Base-by-base conservation (phyloP, 2,329 filamentous ascomycete species). In the Chrysosporium queenslandicum region DNA sequence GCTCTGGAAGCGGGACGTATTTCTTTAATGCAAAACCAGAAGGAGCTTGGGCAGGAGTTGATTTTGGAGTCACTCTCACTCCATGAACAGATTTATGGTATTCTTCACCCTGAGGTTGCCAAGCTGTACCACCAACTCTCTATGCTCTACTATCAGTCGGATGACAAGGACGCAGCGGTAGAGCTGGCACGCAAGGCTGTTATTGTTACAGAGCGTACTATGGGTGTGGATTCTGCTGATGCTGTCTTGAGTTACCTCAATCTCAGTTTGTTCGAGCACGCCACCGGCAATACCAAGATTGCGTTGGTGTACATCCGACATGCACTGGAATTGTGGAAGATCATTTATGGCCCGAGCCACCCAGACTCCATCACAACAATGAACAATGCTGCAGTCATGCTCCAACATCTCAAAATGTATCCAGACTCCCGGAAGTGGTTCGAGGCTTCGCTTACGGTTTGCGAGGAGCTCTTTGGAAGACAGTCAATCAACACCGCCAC, bases 321-420 rank as follows among this genome's bases (percentile, higher is more conserved):
- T 67, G 92, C 92, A 5, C 79, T 98, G 59, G 84, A 92, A 66
- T 77, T 98, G 57, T 97, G 91, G 91, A 96, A 95, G 75, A 80
- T 97, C 62, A 91, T 97, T 62, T 98, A 96, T 66, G 92, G 92
- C 29, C 76, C 85, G 27, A 86, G 88, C 62, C 92, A 98, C 71
- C 92, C 92, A 2, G 92, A 98, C 71, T 94, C 89, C 7, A 96
- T 98, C 71, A 98, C 94, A 7, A 97, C 92, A 14, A 85, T 97
- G 71, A 98, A 97, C 79, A 98, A 98, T 64, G 91, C 88, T 18
- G 92, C 92, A 6, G 92, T 98, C 55, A 98, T 98, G 92, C 81
- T 98, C 54, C 92, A 98, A 71, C 84, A 89, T 52, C 79, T 96
- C 61, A 95, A 97, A 76, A 83, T 86, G 56, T 98, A 94, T 74